Evolutionary conservation across 495 filamentous ascomycete species (phyloP).

Genomic region (Cercophora samala): DNA sequence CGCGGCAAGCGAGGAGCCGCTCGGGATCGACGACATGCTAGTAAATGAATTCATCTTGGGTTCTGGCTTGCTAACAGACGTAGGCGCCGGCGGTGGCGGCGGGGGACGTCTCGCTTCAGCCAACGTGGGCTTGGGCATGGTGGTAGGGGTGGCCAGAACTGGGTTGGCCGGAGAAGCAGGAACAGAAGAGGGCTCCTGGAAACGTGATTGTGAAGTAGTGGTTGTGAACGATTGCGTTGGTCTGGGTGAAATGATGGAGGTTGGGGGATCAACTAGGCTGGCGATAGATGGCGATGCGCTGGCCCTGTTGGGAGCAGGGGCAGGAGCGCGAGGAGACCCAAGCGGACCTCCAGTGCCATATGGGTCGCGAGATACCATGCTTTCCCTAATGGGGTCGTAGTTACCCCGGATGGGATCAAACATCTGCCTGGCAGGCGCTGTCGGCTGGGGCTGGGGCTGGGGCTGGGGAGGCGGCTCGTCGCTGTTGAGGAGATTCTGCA

Average conservation of each 20-base stretch:
- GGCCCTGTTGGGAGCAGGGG: conserved; percentile 57
- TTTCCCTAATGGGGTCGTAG: conserved; percentile 55
- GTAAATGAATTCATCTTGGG: conserved; percentile 41
- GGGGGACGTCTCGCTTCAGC: conserved; percentile 36
- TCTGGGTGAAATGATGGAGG: conserved; percentile 43
- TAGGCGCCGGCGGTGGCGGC: conserved; percentile 29
- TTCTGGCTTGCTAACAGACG: conserved; percentile 18
- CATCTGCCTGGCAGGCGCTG: conserved; percentile 66
- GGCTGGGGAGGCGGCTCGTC: conserved; percentile 45
- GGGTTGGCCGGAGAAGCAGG: conserved; percentile 34
- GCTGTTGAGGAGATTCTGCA: conserved; percentile 49
- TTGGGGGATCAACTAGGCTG: conserved; percentile 76
- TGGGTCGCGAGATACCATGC: conserved; percentile 45
- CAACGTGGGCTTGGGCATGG: conserved; percentile 35
- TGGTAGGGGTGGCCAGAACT: conserved; percentile 28
- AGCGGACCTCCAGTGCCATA: conserved; percentile 50
- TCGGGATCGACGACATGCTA: conserved; percentile 31
- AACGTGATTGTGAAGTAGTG: conserved; percentile 26
- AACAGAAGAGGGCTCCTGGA: conserved; percentile 30
- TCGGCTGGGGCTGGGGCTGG: conserved; percentile 23
- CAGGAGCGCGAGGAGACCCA: conserved; percentile 52
- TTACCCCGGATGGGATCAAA: conserved; percentile 83
- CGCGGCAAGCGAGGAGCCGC: background rate
- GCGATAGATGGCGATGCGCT: conserved; percentile 87
- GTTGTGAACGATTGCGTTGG: conserved; percentile 44